phyloP scores from a whole-genome alignment of 73 alveolate species.

The Blepharisma japonicum region DNA sequence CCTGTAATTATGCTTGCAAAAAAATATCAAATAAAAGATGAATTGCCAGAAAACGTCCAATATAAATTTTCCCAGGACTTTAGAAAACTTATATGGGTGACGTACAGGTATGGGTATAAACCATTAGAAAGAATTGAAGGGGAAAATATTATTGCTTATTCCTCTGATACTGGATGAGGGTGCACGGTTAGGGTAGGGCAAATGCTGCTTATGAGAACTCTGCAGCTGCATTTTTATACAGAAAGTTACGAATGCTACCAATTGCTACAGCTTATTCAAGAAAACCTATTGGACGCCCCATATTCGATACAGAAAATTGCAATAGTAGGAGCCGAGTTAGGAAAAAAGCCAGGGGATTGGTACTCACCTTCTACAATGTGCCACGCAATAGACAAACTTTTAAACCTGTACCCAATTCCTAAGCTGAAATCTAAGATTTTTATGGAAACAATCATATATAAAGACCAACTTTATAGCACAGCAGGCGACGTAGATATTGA shows the following conservation, averaged over 20 bases:
- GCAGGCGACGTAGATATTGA: not conserved
- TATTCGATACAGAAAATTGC: slow-evolving; percentile 32
- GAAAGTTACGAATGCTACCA: not conserved
- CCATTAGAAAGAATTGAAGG: not conserved
- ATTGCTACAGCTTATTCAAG: not conserved
- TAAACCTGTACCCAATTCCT: not conserved
- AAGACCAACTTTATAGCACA: not conserved
- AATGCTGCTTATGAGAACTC: slow-evolving; percentile 50
- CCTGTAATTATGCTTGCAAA: no score
- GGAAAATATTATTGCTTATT: not conserved
- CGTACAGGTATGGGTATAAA: not conserved
- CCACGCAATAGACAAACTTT: not conserved
- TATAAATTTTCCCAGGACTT: not conserved
- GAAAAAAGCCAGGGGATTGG: slow-evolving; percentile 70
- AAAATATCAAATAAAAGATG: not conserved
- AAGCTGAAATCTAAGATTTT: not conserved
- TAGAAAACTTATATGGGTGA: not conserved
- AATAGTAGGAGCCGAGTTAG: not conserved
- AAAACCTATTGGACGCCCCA: not conserved
- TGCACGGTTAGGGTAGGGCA: slow-evolving; percentile 68
- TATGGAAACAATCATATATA: slow-evolving; percentile 2
- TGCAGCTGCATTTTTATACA: not conserved
- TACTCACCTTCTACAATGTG: slow-evolving; percentile 30
- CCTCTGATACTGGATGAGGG: slow-evolving; percentile 64
- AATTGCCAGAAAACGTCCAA: not conserved